Percentiles rank a stretch among this genome's conserved stretches.
Evolutionary conservation across 768 basidiomycete genomes (phyloP).

Genomic region (Phaffia australis): DNA sequence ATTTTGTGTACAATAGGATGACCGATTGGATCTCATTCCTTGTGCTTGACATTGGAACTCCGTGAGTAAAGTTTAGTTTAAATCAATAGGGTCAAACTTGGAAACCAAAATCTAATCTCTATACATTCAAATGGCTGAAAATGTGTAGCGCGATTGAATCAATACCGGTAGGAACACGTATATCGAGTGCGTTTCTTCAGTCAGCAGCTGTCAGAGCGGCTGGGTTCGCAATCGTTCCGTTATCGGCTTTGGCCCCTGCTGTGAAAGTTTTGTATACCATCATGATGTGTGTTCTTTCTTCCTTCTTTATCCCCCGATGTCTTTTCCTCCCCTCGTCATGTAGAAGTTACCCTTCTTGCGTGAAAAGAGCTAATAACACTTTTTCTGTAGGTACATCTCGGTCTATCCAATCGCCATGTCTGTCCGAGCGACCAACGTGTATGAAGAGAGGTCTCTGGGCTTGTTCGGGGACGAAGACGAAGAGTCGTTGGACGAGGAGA

Average conservation of each 20-base stretch:
- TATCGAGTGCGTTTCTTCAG: conserved; percentile 68
- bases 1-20: conserved; percentile 41
- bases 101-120: no score
- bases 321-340: neutral
- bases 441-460: conserved; percentile 86
- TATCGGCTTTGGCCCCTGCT: conserved; percentile 70
- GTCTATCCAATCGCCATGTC: conserved; percentile 40
- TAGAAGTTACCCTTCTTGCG: neutral
- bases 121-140: no score
- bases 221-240: conserved; percentile 67
- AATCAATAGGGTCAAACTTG: neutral
- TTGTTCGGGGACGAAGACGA: conserved; percentile 51
- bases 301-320: neutral
- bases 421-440: conserved; percentile 63
- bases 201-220: conserved; percentile 67
- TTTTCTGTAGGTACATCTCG: conserved; percentile 41
- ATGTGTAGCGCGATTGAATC: conserved; percentile 44
- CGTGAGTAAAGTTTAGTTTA: conserved; percentile 33
- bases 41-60: conserved; percentile 73
- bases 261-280: conserved; percentile 59
- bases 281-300: conserved; percentile 70
- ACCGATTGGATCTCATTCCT: conserved; percentile 87
- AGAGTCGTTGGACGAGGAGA: conserved; percentile 29
- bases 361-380: neutral
- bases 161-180: conserved; percentile 59